Evolutionary conservation across 2,329 filamentous ascomycete genomes (phyloP), one percentile per base, ranked within the genome.

Genomic region (Aplosporella prunicola): DNA sequence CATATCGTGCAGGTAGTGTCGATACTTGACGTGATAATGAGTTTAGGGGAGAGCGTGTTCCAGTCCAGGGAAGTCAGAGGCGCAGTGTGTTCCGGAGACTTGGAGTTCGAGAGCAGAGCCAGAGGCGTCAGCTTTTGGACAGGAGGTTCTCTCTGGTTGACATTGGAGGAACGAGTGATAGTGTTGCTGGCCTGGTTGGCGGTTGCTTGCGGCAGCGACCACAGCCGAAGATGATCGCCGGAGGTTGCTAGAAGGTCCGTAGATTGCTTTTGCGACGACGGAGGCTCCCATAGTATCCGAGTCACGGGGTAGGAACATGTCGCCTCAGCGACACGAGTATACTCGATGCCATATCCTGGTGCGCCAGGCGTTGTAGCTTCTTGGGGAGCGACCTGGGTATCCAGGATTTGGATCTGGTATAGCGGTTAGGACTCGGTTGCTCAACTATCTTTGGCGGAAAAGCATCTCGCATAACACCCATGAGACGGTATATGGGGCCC

Each of bases 1-100:
- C 91, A 98, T 47, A 98, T 98, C 4, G 91, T 98, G 64, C 91
- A 98, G 5, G 91, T 98, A 1, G 91, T 98, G 56, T 98, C 91
- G 53, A 98, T 98, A 58, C 88, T 96, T 3, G 88, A 95, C 1
- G 91, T 98, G 53, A 98, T 98, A 55, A 98, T 41, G 37, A 98
- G 69, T 58, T 89, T 95, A 1, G 91, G 91, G 16, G 87, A 94
- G 35, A 98, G 81, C 2, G 85, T 93, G 54, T 98, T 98, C 91
- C 91, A 98, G 58, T 98, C 91, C 31, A 98, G 71, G 11, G 88
- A 95, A 2, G 91, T 98, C 41, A 98, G 76, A 14, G 91, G 91
- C 10, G 91, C 91, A 5, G 91, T 98, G 56, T 98, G 93, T 55
- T 98, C 91, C 4, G 91, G 91, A 0, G 91, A 96, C 65, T 98